Base-by-base conservation (phyloP, 176 grass and related monocot genomes). In the Zoysia japonica region DNA sequence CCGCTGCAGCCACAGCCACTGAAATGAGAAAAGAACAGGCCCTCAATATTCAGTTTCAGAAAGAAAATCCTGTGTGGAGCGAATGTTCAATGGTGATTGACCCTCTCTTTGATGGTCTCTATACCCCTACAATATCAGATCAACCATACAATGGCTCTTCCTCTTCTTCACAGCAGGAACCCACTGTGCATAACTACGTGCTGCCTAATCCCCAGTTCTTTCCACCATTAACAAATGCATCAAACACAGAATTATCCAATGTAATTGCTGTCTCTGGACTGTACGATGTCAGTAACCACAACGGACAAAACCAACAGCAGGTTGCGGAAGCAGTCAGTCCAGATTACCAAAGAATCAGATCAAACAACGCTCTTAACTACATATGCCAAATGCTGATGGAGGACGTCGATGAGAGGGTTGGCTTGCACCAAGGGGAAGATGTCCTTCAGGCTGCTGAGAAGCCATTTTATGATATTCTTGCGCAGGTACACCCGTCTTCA, bases 341-440 rank as follows among this genome's bases (percentile, higher is more conserved):
- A 51, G 84, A 75, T 35, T 67, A 75, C 42, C 28, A 54, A 13
- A 55, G 1, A 77, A 80, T 61, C 51, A 61, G 53, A 74, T 68
- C 88, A 64, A 56, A 82, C 39, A 70, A 72, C 9, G 9, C 72
- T 45, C 83, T 92, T 6, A 65, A 83, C 28, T 85, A 88, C 47
- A 92, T 88, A 82, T 59, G 80, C 69, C 67, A 49, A 28, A 85
- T 88, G 36, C 43, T 92, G 42, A 83, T 92, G 80, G 85, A 91
- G 65, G 89, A 83, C 73, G 88, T 78, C 57, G 90, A 92, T 71
- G 90, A 92, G 39, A 85, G 88, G 3, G 44, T 51, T 56, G 85
- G 46, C 49, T 57, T 61, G 42, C 71, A 79, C 46, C 44, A 85
- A 80, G 14, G 10, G 68, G 41, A 53, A n/a, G 81, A 76, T 14